phyloP scores from a whole-genome alignment of 108 stramenopile genomes.

The Aurantiochytrium sp. region DNA sequence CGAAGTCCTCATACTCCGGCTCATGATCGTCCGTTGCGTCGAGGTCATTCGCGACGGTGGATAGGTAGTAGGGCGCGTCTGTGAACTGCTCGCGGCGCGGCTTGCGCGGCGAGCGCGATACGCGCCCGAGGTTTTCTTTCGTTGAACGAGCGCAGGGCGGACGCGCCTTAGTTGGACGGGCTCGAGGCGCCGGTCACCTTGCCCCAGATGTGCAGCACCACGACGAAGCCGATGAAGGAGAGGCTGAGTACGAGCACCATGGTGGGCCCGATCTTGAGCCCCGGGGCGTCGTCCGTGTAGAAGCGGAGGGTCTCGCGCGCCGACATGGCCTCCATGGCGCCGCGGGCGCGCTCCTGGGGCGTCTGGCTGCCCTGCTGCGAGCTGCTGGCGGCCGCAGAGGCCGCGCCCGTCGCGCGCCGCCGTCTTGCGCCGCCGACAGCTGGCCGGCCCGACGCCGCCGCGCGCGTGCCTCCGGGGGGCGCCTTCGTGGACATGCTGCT shows the following conservation, averaged over 20 bases:
- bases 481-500: not conserved
- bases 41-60: too few species aligned
- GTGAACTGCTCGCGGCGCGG: too few species aligned
- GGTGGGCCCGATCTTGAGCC: slow-evolving; percentile 83
- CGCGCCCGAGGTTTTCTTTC: too few species aligned
- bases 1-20: too few species aligned
- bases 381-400: not conserved
- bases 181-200: slow-evolving; percentile 57
- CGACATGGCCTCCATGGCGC: slow-evolving; percentile 6
- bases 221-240: slow-evolving; percentile 81
- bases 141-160: too few species aligned
- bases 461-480: not conserved
- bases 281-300: slow-evolving; percentile 86
- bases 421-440: not conserved
- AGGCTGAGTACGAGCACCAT: slow-evolving; percentile 77
- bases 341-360: not conserved
- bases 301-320: slow-evolving; percentile 61
- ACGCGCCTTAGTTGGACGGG: not conserved
- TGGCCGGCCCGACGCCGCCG: not conserved
- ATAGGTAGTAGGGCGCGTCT: too few species aligned
- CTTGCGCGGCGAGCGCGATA: too few species aligned
- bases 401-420: not conserved
- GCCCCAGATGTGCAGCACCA: slow-evolving; percentile 84
- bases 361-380: not conserved
- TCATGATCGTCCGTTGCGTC: too few species aligned